Evolutionary conservation across 148 eudicot genomes (phyloP).

Genomic region (Polygonum maritimum): DNA sequence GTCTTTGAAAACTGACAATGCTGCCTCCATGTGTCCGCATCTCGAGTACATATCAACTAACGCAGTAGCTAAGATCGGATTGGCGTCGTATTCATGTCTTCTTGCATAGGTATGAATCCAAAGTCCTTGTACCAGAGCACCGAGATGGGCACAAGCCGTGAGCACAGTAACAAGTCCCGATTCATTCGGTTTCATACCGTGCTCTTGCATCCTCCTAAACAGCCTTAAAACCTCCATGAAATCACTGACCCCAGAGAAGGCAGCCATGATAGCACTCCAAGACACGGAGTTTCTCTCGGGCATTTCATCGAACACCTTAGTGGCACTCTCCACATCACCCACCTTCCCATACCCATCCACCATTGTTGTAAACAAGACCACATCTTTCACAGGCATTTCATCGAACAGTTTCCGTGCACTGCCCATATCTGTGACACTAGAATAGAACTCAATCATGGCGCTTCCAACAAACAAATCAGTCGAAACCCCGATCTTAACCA

Average conservation of each 20-base stretch:
- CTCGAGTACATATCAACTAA: constrained; percentile 40
- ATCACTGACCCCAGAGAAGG: constrained; percentile 20
- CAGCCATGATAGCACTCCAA: constrained; percentile 39
- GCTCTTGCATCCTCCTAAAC: constrained; percentile 24
- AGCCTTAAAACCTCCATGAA: constrained; percentile 24
- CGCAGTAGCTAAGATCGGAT: constrained; percentile 30
- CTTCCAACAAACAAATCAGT: constrained; percentile 24
- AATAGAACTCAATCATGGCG: constrained; percentile 28
- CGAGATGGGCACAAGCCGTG: constrained; percentile 40
- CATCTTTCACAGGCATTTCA: constrained; percentile 32
- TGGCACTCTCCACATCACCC: constrained; percentile 27
- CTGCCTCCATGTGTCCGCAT: constrained; percentile 28
- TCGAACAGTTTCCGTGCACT: constrained; percentile 28
- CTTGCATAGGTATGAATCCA: constrained; percentile 33
- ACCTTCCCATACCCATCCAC: constrained; percentile 33
- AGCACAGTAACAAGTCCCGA: constrained; percentile 30
- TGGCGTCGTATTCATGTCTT: constrained; percentile 16
- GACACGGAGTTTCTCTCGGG: constrained; percentile 31
- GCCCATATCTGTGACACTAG: constrained; percentile 16
- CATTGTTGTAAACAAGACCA: constrained; percentile 34
- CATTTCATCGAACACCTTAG: constrained; percentile 28
- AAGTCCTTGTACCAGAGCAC: constrained; percentile 33
- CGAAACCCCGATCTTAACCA: constrained; percentile 21
- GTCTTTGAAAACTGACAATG: constrained; percentile 25
- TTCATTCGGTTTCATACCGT: constrained; percentile 24